phyloP scores from a whole-genome alignment of 164 flowering plant species.

The Liquidambar formosana region DNA sequence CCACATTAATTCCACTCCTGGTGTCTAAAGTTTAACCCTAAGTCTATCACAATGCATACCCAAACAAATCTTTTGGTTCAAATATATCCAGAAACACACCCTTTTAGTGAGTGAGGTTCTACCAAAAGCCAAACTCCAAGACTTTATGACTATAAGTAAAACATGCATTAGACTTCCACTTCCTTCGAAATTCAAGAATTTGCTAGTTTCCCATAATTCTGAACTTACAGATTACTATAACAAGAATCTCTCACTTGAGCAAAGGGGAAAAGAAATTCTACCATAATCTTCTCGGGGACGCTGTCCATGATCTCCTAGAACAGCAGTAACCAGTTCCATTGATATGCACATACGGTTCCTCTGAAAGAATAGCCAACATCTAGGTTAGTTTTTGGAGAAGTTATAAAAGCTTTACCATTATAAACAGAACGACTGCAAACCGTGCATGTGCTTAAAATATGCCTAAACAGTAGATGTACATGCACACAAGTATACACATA shows the following conservation, averaged over 20 bases:
- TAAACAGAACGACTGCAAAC: not conserved
- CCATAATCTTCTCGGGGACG: constrained; percentile 95
- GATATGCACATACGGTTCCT: constrained; percentile 80
- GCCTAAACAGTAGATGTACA: not conserved
- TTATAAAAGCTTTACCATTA: not conserved
- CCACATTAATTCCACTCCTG: no score
- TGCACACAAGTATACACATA: not conserved
- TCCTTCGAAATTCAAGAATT: not conserved
- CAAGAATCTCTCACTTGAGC: not conserved
- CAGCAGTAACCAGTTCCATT: constrained; percentile 98
- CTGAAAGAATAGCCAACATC: constrained; percentile 30
- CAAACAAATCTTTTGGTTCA: no score
- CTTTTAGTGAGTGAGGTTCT: no score
- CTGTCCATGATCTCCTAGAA: constrained; percentile 98
- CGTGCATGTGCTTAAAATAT: not conserved
- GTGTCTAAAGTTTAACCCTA: no score
- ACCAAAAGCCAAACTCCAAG: no score
- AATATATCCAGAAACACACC: no score
- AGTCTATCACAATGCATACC: no score
- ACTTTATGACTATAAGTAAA: no score
- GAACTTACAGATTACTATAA: not conserved
- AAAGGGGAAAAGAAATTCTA: constrained; percentile 24
- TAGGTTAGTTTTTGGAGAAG: not conserved
- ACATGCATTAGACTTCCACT: no score
- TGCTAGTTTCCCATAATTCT: not conserved